These are phyloP conservation scores for Pseudoneurospora amorphoporcata DNA, from an alignment of 495 filamentous ascomycete genomes.

Conservation along the genomic window DNA sequence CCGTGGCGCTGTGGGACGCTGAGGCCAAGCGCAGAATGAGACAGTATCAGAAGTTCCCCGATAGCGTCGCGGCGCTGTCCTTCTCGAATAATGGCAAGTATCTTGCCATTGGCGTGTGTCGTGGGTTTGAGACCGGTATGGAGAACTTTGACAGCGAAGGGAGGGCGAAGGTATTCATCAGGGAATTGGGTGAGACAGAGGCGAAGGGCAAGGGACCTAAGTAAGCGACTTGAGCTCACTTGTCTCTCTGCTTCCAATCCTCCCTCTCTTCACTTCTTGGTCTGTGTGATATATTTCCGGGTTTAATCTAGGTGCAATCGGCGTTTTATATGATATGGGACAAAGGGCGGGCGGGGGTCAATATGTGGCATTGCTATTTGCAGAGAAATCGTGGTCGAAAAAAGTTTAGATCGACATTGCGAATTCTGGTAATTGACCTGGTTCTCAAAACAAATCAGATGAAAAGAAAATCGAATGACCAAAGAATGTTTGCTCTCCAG, in stretches of 20 bases:
- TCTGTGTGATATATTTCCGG: background rate
- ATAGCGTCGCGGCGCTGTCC: constrained; percentile 63
- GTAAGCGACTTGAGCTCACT: constrained; percentile 12
- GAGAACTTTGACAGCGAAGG: constrained; percentile 64
- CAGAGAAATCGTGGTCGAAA: background rate
- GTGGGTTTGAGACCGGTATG: constrained; percentile 86
- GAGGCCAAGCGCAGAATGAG: constrained; percentile 81
- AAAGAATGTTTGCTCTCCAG: background rate
- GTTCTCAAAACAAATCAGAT: background rate
- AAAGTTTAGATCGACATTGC: background rate
- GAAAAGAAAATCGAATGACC: background rate
- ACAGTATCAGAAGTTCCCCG: constrained; percentile 75
- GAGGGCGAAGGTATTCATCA: constrained; percentile 62
- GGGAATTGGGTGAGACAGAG: constrained; percentile 77
- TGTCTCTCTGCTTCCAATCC: background rate
- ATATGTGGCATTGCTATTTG: background rate
- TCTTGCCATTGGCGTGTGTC: constrained; percentile 74
- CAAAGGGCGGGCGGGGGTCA: background rate
- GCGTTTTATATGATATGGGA: background rate
- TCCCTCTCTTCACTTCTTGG: background rate
- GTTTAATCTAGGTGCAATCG: background rate
- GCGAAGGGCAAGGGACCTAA: constrained; percentile 75
- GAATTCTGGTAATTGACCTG: background rate
- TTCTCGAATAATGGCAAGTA: constrained; percentile 76
- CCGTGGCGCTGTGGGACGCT: constrained; percentile 94